These are phyloP conservation scores for Fusarium sp. DNA, from an alignment of 2,329 filamentous ascomycete species.

Conservation along the genomic window DNA sequence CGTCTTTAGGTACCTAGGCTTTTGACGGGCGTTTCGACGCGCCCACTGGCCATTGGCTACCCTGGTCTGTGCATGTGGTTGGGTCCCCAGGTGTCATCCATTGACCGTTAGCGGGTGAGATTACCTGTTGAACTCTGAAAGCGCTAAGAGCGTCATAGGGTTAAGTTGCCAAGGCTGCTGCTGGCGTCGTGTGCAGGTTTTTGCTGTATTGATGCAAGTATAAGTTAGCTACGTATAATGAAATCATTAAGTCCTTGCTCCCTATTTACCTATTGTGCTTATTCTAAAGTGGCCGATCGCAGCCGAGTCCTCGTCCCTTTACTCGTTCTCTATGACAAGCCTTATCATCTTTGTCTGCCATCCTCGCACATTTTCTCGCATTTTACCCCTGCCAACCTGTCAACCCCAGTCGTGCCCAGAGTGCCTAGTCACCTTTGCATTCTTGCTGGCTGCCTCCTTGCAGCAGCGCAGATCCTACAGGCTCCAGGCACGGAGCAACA, in stretches of 20 bases:
- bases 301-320: background rate
- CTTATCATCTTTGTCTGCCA: slow-evolving; percentile 5
- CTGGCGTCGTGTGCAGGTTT: slow-evolving; percentile 25
- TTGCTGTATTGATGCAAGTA: slow-evolving; percentile 4
- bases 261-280: background rate
- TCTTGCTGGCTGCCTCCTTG: slow-evolving; percentile 34
- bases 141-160: slow-evolving; percentile 38
- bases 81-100: slow-evolving; percentile 27
- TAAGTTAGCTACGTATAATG: slow-evolving; percentile 10
- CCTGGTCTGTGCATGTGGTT: slow-evolving; percentile 30
- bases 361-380: slow-evolving; percentile 10
- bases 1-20: slow-evolving; percentile 22
- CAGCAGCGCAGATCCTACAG: slow-evolving; percentile 25
- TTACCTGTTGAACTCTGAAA: slow-evolving; percentile 29
- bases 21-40: slow-evolving; percentile 31
- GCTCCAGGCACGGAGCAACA: slow-evolving; percentile 22
- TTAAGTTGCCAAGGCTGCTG: slow-evolving; percentile 20
- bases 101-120: slow-evolving; percentile 31
- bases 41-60: background rate
- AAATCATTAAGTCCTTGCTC: slow-evolving; percentile 21
- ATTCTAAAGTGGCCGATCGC: background rate
- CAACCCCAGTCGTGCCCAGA: slow-evolving; percentile 22
- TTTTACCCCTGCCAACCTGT: slow-evolving; percentile 19
- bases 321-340: slow-evolving; percentile 1
- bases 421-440: slow-evolving; percentile 20